Evolutionary conservation across 1,284 basidiomycete genomes (phyloP), one percentile per base, ranked within the genome.

Genomic region (Ceratobasidium sp.): DNA sequence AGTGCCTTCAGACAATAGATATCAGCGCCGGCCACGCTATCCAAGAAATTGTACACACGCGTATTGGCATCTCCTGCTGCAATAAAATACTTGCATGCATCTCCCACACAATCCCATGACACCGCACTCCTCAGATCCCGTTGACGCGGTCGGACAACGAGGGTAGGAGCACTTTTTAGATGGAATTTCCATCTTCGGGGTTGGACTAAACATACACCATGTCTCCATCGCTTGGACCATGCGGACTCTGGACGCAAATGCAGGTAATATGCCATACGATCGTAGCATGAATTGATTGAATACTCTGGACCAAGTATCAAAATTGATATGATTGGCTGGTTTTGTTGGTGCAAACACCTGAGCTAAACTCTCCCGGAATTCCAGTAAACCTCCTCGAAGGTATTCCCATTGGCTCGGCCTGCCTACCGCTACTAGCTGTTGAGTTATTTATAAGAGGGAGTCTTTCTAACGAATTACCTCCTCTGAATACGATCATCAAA

Each of bases 401-500:
- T 45, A 18, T 3, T 45, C 16, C 43, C 43, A 45, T 45, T n/a
- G 4, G 18, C 18, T 18, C 4, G 16, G 16, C 3, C 18, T 18
- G 43, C 9, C 9, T 45, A 45, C 18, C 16, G 18, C 18, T 4
- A 9, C 6, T n/a, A 45, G 4, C 4, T n/a, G 4, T 8, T 45
- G 16, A n/a, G 8, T 6, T 14, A 6, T 39, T 39, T 39, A 12
- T 45, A 3, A 45, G 4, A 10, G 18, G 43, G 43, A 45, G 43
- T n/a, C 16, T 45, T 45, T 18, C 4, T 45, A 28, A n/a, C n/a
- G n/a, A n/a, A 5, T 43, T 41, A 61, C 59, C 59, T 52, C 52
- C 67, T 30, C 67, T 39, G 23, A 36, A 46, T 1, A 48, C 16
- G 23, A 59, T 21, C 41, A 70, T n/a, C 18, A 70, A 32, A n/a